A percentile compares a stretch with the other conserved stretches of the same genome.
phyloP scores from a whole-genome alignment of 2,329 filamentous ascomycete species.

The Nannizziopsis barbatae region DNA sequence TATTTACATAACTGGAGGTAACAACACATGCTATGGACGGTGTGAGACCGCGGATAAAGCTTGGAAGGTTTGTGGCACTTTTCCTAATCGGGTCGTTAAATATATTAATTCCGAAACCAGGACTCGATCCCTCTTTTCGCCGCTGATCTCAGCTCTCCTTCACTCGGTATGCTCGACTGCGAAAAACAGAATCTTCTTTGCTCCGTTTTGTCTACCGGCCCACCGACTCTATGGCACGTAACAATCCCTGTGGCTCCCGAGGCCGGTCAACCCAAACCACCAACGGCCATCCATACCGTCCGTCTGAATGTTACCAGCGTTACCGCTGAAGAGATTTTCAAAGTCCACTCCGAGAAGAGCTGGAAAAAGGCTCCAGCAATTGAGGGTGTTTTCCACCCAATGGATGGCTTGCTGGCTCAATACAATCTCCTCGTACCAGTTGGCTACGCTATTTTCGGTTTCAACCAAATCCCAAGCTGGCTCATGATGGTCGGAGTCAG shows the following conservation, averaged over 20 bases:
- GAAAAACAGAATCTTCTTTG: constrained; percentile 49
- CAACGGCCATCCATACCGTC: constrained; percentile 44
- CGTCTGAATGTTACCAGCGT: constrained; percentile 48
- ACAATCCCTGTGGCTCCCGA: constrained; percentile 42
- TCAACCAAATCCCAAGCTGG: constrained; percentile 52
- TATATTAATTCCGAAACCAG: constrained; percentile 26
- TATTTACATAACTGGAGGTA: constrained; percentile 51
- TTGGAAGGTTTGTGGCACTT: constrained; percentile 34
- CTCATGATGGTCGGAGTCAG: constrained; percentile 53
- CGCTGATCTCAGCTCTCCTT: constrained; percentile 43
- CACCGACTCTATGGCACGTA: constrained; percentile 49
- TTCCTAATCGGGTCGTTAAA: background rate
- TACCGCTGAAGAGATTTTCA: constrained; percentile 46
- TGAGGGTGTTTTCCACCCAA: constrained; percentile 50
- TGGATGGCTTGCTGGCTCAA: constrained; percentile 47
- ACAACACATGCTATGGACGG: constrained; percentile 52
- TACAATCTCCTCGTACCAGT: constrained; percentile 43
- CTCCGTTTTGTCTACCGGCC: constrained; percentile 47
- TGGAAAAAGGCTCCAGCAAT: constrained; percentile 44
- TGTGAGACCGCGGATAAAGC: constrained; percentile 46
- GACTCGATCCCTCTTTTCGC: constrained; percentile 44
- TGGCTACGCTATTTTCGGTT: constrained; percentile 46
- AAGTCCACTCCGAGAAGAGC: constrained; percentile 46
- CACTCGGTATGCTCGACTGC: constrained; percentile 49
- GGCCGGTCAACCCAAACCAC: constrained; percentile 42